Evolutionary conservation across 2,329 filamentous ascomycete genomes (phyloP).

Genomic region (Trichoderma sp.): DNA sequence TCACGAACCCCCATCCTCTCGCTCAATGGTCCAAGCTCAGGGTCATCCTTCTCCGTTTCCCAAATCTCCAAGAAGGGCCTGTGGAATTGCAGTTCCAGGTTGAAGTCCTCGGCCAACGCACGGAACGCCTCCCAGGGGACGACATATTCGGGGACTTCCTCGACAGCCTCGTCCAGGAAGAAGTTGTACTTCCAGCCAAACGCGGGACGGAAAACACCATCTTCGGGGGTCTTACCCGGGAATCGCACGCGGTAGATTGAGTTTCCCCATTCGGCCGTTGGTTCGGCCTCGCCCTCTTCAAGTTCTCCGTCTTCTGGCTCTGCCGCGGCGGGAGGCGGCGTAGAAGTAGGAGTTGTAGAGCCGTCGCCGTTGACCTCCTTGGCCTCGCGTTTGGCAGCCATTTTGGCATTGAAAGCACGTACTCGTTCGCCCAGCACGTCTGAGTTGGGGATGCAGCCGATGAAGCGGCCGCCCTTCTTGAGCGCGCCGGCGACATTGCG

Average conservation of each 20-base stretch:
- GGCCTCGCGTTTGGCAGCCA: conserved; percentile 41
- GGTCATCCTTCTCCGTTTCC: conserved; percentile 85
- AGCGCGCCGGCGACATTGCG: conserved; percentile 85
- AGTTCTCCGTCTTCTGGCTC: conserved; percentile 44
- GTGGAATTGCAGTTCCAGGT: conserved; percentile 91
- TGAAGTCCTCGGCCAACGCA: conserved; percentile 92
- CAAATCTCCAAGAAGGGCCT: conserved; percentile 89
- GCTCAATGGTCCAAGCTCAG: conserved; percentile 75
- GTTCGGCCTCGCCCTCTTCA: conserved; percentile 62
- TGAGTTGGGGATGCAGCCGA: conserved; percentile 96
- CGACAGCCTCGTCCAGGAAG: conserved; percentile 92
- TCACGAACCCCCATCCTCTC: conserved; percentile 94
- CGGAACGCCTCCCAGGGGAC: conserved; percentile 98
- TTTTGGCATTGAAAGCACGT: conserved; percentile 66
- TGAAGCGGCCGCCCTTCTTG: conserved; percentile 91
- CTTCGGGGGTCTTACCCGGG: conserved; percentile 74
- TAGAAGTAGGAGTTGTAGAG: conserved; percentile 28
- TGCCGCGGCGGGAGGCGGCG: conserved; percentile 29
- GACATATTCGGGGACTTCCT: conserved; percentile 94
- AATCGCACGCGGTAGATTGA: conserved; percentile 89
- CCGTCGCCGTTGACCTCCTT: conserved; percentile 29
- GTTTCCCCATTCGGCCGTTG: conserved; percentile 84
- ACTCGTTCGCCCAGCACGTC: conserved; percentile 82
- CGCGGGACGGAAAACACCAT: conserved; percentile 89
- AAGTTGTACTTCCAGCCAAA: conserved; percentile 99